Evolutionary conservation across 1,139 yeast species (phyloP).

Genomic region (Suhomyces yuchorum): DNA sequence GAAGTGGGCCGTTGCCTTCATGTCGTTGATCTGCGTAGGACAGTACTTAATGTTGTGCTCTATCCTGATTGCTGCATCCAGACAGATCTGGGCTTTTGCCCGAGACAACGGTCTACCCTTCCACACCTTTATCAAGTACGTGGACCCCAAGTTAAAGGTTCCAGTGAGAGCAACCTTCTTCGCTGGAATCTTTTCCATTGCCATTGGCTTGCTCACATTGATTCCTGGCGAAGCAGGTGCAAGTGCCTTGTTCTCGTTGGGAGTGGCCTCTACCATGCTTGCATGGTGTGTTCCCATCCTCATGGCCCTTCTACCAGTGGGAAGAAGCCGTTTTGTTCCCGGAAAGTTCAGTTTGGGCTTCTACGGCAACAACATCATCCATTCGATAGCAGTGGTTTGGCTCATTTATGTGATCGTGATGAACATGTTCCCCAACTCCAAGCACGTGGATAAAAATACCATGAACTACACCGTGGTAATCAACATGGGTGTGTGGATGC

Average conservation of each 20-base stretch:
- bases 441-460: constrained; percentile 27
- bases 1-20: constrained; percentile 68
- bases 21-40: constrained; percentile 59
- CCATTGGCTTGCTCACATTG: constrained; percentile 35
- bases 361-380: constrained; percentile 27
- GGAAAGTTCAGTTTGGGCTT: constrained; percentile 39
- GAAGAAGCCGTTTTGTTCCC: constrained; percentile 31
- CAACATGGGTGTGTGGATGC: constrained; percentile 38
- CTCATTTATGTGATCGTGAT: constrained; percentile 34
- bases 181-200: constrained; percentile 29
- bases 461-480: constrained; percentile 43
- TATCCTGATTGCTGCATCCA: constrained; percentile 50
- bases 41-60: constrained; percentile 70
- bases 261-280: constrained; percentile 47
- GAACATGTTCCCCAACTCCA: constrained; percentile 43
- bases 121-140: constrained; percentile 31
- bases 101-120: constrained; percentile 49
- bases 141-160: constrained; percentile 27
- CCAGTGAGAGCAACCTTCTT: constrained; percentile 40
- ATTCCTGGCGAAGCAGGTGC: constrained; percentile 37
- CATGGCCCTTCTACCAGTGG: constrained; percentile 44
- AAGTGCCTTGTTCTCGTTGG: constrained; percentile 53
- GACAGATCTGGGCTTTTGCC: constrained; percentile 56
- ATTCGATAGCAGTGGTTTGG: constrained; percentile 30
- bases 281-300: constrained; percentile 48